Base-by-base conservation (phyloP, 1,284 basidiomycete species). In the Apiotrichum montevideense region DNA sequence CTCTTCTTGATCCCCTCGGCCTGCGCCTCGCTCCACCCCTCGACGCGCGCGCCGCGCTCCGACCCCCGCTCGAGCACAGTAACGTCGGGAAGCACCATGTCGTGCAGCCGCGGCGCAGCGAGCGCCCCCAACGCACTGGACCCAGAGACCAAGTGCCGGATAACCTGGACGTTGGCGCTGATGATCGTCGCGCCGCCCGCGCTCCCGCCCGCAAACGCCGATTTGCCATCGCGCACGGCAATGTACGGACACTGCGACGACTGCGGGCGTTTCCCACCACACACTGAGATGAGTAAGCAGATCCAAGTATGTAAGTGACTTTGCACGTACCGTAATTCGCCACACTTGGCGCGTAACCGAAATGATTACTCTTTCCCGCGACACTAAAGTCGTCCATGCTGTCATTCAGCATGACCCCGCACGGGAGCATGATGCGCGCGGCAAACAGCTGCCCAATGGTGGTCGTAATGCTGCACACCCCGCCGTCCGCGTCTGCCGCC, bases 181-280 rank as follows among this genome's bases (percentile, higher is more conserved):
- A 73, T 73, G 57, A 76, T 76, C 5, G 73, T 70, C 39, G 65
- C 66, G 5, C 74, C 73, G 32, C 73, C 71, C 7, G 71, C 71
- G 35, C 65, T 66, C 0, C 71, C 72, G n/a, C 72, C 70, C 2
- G 68, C 64, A 5, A 68, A 53, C 7, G 61, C 63, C 3, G 59
- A 41, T 4, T 59, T 63, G 14, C 54, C 53, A 8, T 46, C 51
- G 34, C 63, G 15, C 37, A 63, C 64, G 49, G 73, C 59, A 51
- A 76, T 70, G 57, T 71, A 71, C 0, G 73, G 73, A 42, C 69
- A 71, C 52, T 64, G 69, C 6, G 68, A 71, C 35, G 63, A 66
- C n/a, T 74, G 60, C 1, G 74, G 72, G 40, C 72, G 63, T 52
- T 72, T 74, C 8, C 64, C 65, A 11, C 63, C 66, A 6, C 35